Percentiles rank a stretch among this genome's conserved stretches.
Evolutionary conservation across 148 eudicot species (phyloP).

Genomic region (Heliamphora exappendiculata): DNA sequence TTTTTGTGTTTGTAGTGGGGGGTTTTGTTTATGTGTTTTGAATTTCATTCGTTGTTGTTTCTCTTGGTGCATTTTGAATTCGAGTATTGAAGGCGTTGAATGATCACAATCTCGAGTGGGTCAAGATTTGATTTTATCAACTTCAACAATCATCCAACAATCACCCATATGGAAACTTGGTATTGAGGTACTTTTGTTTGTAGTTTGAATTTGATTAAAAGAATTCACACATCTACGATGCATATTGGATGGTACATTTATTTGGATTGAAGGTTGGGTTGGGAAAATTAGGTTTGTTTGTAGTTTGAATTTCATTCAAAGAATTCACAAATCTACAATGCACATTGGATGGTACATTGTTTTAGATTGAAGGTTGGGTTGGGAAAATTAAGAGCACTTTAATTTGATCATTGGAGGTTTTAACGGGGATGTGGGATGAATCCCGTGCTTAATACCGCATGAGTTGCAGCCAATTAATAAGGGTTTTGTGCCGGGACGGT

Average conservation of each 20-base stretch:
- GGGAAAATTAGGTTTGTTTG: neutral
- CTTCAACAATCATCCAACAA: neutral
- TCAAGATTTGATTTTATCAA: neutral
- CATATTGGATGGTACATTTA: neutral
- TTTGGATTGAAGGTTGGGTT: neutral
- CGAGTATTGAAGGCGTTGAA: neutral
- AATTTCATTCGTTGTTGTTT: neutral
- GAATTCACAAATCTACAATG: neutral
- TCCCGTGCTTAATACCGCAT: neutral
- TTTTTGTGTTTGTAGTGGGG: constrained; percentile 7
- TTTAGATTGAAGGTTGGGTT: neutral
- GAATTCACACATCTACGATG: neutral
- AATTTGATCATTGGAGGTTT: neutral
- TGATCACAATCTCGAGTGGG: neutral
- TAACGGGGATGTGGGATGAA: neutral
- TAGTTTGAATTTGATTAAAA: neutral
- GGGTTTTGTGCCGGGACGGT: neutral
- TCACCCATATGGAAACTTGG: neutral
- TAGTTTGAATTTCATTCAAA: too few species aligned
- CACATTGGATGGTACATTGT: neutral
- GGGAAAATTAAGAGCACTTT: neutral
- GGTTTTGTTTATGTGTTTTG: constrained; percentile 1
- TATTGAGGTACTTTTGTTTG: constrained; percentile 11
- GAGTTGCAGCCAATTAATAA: neutral
- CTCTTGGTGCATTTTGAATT: neutral